phyloP scores from a whole-genome alignment of 129 eudicot genomes.

The Helianthus annuus region HanXRQr2.0-SUNRISE NC_035447.2:1495565-1496064 shows the following conservation, averaged over 20 bases:
- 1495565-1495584: no score
- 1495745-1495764: no score
- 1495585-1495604: conserved; percentile 1
- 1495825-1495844: not conserved
- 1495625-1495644: not conserved
- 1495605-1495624: conserved; percentile 7
- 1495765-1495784: no score
- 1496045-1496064: conserved; percentile 11
- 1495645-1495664: conserved; percentile 3
- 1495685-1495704: not conserved
- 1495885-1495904: not conserved
- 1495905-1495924: conserved; percentile 17
- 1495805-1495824: not conserved
- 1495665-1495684: not conserved
- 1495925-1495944: conserved; percentile 7
- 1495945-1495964: not conserved
- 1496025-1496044: conserved; percentile 34
- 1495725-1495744: not conserved
- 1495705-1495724: not conserved
- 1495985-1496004: not conserved
- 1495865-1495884: conserved; percentile 2
- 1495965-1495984: no score
- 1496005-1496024: not conserved
- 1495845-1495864: conserved; percentile 7
- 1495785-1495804: not conserved